Base-by-base conservation (phyloP, 352 stramenopile genomes). In the Phytophthora foliorum region DNA sequence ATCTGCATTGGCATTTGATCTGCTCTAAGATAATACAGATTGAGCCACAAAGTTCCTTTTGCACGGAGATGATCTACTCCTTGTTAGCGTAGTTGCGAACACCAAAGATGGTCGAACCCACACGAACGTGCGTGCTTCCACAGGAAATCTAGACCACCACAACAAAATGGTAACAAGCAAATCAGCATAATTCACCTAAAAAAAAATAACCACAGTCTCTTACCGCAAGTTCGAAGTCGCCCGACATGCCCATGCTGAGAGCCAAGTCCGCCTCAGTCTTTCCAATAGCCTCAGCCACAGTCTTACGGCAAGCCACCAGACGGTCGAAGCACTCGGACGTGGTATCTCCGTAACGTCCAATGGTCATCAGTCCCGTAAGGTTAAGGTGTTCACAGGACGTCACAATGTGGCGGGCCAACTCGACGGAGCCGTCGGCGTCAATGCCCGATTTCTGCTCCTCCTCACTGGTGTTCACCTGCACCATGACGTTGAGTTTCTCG, bases 221-320 rank as follows among this genome's bases (percentile, higher is more conserved):
- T 52, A 93, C 87, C 46, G 98, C 98, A 22, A 97, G 85, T 73
- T 99, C 95, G 77, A 96, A 99, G 75, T 99, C 98, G 19, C 85
- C 88, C n/a, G 93, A 99, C 98, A 99, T 99, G 67, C 98, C 98
- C 98, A 99, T 99, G 64, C 94, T 99, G 22, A 99, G 86, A 63
- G 95, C 97, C 21, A 99, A 74, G 3, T 89, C 76, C 3, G 83
- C 74, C 42, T 89, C 77, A 19, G 92, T 46, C 36, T 80, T 74
- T n/a, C 72, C 72, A 17, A 97, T 78, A 7, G 84, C 80, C 25
- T 89, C 82, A 7, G 89, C 88, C 38, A 97, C 71, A 16, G 75
- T 42, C 66, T 86, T 81, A 22, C 93, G 82, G 59, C 82, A 97
- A 17, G 75, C 68, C 19, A 88, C 80, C 10, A 98, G 82, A 31